Conservation (phyloP, 257 asterid genomes). For the Paraleonurus japonicus region DNA sequence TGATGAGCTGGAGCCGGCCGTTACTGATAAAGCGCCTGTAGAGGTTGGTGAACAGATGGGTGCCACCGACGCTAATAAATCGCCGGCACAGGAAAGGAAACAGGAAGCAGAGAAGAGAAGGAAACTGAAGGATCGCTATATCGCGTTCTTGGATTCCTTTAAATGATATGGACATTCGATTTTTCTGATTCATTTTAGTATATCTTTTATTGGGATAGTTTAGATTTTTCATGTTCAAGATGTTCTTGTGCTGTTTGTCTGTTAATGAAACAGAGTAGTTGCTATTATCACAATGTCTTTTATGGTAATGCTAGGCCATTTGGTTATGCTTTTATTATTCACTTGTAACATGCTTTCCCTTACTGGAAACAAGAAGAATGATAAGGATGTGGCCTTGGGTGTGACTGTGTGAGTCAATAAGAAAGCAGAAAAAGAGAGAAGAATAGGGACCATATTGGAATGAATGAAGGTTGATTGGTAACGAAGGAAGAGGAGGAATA, state of each 20-base stretch:
- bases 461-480: neutral
- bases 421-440: neutral
- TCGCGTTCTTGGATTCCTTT: too few species aligned
- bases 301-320: neutral
- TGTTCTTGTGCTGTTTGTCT: neutral
- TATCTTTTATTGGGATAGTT: too few species aligned
- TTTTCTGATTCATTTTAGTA: too few species aligned
- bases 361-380: neutral
- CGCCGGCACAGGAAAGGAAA: too few species aligned
- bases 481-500: neutral
- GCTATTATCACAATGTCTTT: neutral
- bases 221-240: neutral
- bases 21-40: too few species aligned
- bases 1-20: too few species aligned
- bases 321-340: neutral
- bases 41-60: too few species aligned
- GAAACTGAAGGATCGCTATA: too few species aligned
- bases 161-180: too few species aligned
- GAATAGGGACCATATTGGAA: neutral
- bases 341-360: neutral
- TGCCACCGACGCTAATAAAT: too few species aligned
- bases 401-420: neutral
- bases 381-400: neutral
- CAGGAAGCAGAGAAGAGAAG: too few species aligned
- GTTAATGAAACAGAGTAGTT: slow-evolving; percentile 14